Conservation (phyloP, 148 eudicot genomes). For the Beta vulgaris region DNA sequence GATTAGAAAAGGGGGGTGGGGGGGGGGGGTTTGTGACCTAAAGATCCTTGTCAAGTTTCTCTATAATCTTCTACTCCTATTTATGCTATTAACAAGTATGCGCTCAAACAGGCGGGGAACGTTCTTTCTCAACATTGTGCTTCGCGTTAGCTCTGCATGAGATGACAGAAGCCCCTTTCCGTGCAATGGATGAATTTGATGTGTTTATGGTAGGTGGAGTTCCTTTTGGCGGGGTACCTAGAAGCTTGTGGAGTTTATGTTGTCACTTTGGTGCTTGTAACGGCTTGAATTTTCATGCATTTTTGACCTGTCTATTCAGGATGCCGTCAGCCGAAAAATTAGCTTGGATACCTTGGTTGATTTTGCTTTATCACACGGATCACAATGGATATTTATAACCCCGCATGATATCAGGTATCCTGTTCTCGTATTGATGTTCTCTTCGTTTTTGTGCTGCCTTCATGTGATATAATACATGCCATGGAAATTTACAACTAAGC, state of each 20-base stretch:
- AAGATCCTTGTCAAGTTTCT: neutral
- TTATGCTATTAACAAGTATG: neutral
- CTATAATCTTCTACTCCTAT: neutral
- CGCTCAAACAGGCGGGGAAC: conserved; percentile 74
- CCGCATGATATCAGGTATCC: conserved; percentile 95
- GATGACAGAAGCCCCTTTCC: conserved; percentile 98
- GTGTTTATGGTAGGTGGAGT: conserved; percentile 74
- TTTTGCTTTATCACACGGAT: conserved; percentile 81
- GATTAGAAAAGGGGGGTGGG: neutral
- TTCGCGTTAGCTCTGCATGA: conserved; percentile 95
- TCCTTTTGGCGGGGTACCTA: neutral
- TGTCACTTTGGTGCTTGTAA: neutral
- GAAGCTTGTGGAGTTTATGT: neutral
- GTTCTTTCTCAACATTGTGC: conserved; percentile 92
- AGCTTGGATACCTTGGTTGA: conserved; percentile 89
- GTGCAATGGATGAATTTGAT: conserved; percentile 99
- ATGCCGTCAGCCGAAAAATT: conserved; percentile 96
- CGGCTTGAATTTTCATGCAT: neutral
- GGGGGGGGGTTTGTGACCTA: neutral
- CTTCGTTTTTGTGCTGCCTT: neutral
- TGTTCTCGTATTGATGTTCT: neutral
- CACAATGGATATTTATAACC: conserved; percentile 96
- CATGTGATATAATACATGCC: neutral
- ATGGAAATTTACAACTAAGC: neutral
- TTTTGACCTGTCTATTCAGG: conserved; percentile 43